These are phyloP conservation scores for Populus pruinosa DNA, from an alignment of 345 rosid species.

Conservation along the genomic window DNA sequence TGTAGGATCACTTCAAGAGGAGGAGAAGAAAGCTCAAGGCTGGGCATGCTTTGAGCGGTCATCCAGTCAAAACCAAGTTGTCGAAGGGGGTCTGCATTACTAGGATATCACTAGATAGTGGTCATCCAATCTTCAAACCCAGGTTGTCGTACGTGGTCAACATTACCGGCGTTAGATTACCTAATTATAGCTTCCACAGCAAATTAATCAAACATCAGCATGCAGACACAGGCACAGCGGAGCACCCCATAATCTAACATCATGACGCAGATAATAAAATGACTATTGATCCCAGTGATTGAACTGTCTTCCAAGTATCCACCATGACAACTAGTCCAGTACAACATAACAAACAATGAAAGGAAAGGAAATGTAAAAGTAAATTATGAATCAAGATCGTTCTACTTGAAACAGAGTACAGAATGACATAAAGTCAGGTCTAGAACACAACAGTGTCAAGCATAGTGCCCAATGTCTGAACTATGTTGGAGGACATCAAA, in stretches of 20 bases:
- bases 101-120: not conserved
- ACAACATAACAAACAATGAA: not conserved
- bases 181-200: not conserved
- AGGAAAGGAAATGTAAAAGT: not conserved
- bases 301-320: not conserved
- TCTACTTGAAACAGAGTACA: not conserved
- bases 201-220: not conserved
- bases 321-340: not conserved
- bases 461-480: slow-evolving; percentile 96
- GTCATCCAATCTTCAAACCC: too few species aligned
- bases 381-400: not conserved
- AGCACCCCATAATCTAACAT: not conserved
- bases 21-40: not conserved
- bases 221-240: not conserved
- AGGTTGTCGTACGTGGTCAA: too few species aligned
- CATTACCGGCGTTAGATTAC: not conserved
- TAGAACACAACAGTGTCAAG: slow-evolving; percentile 93
- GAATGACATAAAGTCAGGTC: not conserved
- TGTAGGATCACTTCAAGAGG: not conserved
- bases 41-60: not conserved
- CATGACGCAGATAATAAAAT: not conserved
- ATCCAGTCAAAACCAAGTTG: not conserved
- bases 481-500: slow-evolving; percentile 97
- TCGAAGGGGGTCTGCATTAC: not conserved
- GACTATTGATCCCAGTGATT: not conserved